phyloP scores from a whole-genome alignment of 495 filamentous ascomycete genomes.

The Tetracladium setigerum region DNA sequence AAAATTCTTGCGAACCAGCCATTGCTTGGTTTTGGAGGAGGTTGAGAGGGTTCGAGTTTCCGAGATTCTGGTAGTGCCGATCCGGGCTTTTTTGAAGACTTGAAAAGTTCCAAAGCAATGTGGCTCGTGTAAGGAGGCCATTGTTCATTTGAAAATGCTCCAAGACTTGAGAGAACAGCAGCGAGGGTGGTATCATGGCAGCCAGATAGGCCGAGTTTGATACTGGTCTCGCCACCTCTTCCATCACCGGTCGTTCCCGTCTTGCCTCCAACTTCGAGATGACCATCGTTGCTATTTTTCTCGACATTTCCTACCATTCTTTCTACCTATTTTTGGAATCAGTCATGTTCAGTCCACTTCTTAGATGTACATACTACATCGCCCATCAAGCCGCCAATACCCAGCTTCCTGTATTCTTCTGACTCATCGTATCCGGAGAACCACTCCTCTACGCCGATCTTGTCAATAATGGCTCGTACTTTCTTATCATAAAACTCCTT shows the following conservation, averaged over 20 bases:
- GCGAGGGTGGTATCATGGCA: constrained; percentile 95
- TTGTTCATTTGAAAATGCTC: constrained; percentile 59
- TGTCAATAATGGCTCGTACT: constrained; percentile 61
- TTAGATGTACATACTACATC: constrained; percentile 53
- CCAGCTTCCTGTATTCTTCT: constrained; percentile 74
- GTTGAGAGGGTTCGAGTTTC: neutral
- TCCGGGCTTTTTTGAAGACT: constrained; percentile 26
- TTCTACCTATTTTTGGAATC: constrained; percentile 12
- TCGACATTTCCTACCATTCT: constrained; percentile 74
- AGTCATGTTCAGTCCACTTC: too few species aligned
- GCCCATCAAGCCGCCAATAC: constrained; percentile 76
- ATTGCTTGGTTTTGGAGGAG: constrained; percentile 10
- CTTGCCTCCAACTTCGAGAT: constrained; percentile 39
- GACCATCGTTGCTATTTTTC: constrained; percentile 47
- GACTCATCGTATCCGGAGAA: constrained; percentile 80
- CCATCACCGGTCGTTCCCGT: constrained; percentile 26
- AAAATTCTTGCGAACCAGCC: constrained; percentile 44
- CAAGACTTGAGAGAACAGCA: constrained; percentile 66
- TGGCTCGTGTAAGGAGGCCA: constrained; percentile 95
- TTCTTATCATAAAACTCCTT: constrained; percentile 80
- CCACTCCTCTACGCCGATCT: constrained; percentile 87
- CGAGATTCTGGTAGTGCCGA: neutral
- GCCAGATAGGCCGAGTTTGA: constrained; percentile 69
- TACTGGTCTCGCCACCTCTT: constrained; percentile 42
- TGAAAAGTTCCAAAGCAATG: constrained; percentile 86